Conservation (phyloP, 257 asterid species). For the Solanum tacnaense region DNA sequence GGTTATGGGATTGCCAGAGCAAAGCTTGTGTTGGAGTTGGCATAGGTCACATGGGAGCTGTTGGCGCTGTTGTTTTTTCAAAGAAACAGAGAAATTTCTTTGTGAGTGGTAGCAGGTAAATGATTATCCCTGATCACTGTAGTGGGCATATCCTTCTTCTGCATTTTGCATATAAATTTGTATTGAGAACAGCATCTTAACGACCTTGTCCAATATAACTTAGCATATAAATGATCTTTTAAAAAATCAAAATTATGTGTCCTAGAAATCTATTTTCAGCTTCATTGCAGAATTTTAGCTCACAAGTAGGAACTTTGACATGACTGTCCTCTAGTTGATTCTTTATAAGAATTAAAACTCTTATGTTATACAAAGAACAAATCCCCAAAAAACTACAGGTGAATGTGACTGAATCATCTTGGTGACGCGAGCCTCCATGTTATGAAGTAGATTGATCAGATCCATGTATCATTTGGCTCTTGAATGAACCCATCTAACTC, state of each 20-base stretch:
- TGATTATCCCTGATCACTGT: not conserved
- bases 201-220: not conserved
- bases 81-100: conserved; percentile 61
- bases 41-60: conserved; percentile 74
- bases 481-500: not conserved
- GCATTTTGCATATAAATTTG: not conserved
- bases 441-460: not conserved
- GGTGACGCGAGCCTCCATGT: not conserved
- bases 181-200: not conserved
- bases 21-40: conserved; percentile 75
- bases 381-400: not conserved
- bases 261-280: not conserved
- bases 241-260: not conserved
- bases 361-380: not conserved
- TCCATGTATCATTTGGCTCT: not conserved
- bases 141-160: not conserved
- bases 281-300: not conserved
- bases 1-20: conserved; percentile 81
- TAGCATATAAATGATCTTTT: not conserved
- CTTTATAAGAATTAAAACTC: not conserved
- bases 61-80: conserved; percentile 86
- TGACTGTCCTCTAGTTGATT: not conserved
- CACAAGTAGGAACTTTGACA: not conserved
- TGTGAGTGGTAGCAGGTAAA: conserved; percentile 95
- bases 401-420: not conserved